Evolutionary conservation across 2,329 filamentous ascomycete genomes (phyloP).

Genomic region (Fusarium tuaranense): DNA sequence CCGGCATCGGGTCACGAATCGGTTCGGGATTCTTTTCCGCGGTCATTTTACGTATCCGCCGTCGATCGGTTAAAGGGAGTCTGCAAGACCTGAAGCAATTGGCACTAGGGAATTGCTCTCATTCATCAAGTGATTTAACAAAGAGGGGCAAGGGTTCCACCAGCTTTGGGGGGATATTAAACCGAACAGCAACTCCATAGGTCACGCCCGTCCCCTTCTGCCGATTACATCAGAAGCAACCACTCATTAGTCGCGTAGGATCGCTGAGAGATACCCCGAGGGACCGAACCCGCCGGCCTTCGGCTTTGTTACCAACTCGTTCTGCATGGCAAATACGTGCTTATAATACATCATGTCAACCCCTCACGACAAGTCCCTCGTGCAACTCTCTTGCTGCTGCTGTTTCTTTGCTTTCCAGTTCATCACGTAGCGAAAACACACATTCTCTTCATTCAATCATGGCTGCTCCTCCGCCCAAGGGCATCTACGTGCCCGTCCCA

Average conservation of each 20-base stretch:
- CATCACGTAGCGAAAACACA: not conserved
- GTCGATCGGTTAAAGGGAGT: not conserved
- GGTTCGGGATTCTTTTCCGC: not conserved
- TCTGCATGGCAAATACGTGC: constrained; percentile 6
- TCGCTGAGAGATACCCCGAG: constrained; percentile 42
- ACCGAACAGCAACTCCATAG: constrained; percentile 16
- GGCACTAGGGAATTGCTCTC: not conserved
- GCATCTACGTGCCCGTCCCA: constrained; percentile 71
- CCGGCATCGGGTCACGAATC: not conserved
- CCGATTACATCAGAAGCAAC: constrained; percentile 19
- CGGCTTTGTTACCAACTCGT: constrained; percentile 11
- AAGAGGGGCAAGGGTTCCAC: constrained; percentile 23
- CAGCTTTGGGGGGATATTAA: constrained; percentile 9
- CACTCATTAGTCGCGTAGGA: not conserved
- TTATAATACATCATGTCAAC: constrained; percentile 38
- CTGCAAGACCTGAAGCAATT: not conserved
- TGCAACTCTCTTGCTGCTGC: not conserved
- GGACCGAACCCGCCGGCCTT: constrained; percentile 29
- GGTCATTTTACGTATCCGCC: not conserved
- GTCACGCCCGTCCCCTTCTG: not conserved
- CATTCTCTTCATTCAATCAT: constrained; percentile 24
- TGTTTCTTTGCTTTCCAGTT: not conserved
- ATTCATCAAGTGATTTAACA: not conserved
- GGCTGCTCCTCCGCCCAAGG: constrained; percentile 59
- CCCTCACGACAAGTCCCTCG: constrained; percentile 20